These are phyloP conservation scores for Cryptococcus deneoformans DNA, from an alignment of 1,284 basidiomycete genomes.

Conservation along the genomic window DNA sequence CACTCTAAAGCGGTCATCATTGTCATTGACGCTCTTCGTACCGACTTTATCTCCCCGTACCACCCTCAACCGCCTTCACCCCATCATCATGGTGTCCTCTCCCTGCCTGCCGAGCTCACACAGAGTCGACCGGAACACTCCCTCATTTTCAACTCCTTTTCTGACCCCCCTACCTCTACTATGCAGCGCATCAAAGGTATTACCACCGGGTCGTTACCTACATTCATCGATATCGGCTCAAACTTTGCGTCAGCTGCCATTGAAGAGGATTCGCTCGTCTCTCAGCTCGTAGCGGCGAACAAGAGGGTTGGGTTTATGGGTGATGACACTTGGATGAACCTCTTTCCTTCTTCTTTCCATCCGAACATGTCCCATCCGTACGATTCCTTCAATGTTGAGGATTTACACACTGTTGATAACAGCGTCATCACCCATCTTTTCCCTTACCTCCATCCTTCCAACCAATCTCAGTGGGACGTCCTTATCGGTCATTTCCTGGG, in stretches of 20 bases:
- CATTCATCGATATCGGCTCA: constrained; percentile 88
- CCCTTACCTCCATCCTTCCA: constrained; percentile 63
- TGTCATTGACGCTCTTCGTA: constrained; percentile 89
- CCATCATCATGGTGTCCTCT: constrained; percentile 78
- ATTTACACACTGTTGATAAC: constrained; percentile 90
- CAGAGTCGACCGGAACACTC: constrained; percentile 63
- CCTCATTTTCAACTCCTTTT: constrained; percentile 81
- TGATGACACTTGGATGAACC: constrained; percentile 92
- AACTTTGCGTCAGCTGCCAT: constrained; percentile 88
- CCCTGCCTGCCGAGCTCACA: constrained; percentile 71
- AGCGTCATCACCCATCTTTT: constrained; percentile 84
- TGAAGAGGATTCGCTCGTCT: constrained; percentile 78
- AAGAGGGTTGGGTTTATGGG: constrained; percentile 71
- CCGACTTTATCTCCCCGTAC: constrained; percentile 84
- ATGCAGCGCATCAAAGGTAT: constrained; percentile 94
- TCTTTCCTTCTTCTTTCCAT: constrained; percentile 73
- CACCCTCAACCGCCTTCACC: constrained; percentile 59
- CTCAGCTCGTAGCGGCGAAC: constrained; percentile 52
- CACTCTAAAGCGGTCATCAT: constrained; percentile 78
- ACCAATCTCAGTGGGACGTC: constrained; percentile 63
- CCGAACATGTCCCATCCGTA: constrained; percentile 69
- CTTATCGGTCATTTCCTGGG: constrained; percentile 95
- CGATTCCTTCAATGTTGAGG: constrained; percentile 98
- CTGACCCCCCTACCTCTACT: constrained; percentile 94
- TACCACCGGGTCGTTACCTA: constrained; percentile 93